Conservation (phyloP, 2,329 filamentous ascomycete genomes). For the Erysiphe pulchra region DNA sequence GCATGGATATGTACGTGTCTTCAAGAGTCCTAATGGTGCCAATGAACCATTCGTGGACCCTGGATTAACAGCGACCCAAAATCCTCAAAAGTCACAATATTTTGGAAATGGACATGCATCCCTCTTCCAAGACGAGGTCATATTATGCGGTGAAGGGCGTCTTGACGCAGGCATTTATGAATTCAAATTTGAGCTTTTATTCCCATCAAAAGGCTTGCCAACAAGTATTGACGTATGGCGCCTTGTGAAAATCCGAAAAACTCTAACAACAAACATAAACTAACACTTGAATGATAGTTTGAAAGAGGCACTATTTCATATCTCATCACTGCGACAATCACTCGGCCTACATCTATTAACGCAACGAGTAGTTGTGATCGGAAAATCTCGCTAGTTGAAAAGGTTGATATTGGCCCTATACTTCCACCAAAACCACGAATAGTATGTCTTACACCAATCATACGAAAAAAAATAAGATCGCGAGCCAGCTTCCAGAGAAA, state of each 20-base stretch:
- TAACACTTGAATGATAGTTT: conserved; percentile 32
- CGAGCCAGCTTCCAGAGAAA: conserved; percentile 8
- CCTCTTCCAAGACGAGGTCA: conserved; percentile 59
- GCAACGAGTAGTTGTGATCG: conserved; percentile 58
- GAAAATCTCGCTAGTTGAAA: conserved; percentile 56
- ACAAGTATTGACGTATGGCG: conserved; percentile 76
- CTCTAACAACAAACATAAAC: not conserved
- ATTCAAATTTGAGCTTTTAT: conserved; percentile 52
- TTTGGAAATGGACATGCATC: conserved; percentile 57
- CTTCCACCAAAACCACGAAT: conserved; percentile 50
- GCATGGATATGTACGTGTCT: conserved; percentile 57
- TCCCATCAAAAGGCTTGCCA: conserved; percentile 43
- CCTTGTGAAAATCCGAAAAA: not conserved
- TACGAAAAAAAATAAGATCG: conserved; percentile 33
- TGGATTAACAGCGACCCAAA: conserved; percentile 11
- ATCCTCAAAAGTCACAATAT: conserved; percentile 23
- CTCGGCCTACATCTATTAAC: conserved; percentile 63
- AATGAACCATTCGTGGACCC: conserved; percentile 20
- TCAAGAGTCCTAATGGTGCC: conserved; percentile 35
- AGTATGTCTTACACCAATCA: conserved; percentile 70
- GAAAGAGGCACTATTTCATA: conserved; percentile 86
- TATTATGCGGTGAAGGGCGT: conserved; percentile 53
- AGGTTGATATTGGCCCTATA: conserved; percentile 60
- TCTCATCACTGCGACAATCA: conserved; percentile 70
- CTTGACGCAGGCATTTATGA: conserved; percentile 51